These are phyloP conservation scores for Curvularia verruculosa DNA, from an alignment of 2,329 filamentous ascomycete genomes.

Conservation along the genomic window DNA sequence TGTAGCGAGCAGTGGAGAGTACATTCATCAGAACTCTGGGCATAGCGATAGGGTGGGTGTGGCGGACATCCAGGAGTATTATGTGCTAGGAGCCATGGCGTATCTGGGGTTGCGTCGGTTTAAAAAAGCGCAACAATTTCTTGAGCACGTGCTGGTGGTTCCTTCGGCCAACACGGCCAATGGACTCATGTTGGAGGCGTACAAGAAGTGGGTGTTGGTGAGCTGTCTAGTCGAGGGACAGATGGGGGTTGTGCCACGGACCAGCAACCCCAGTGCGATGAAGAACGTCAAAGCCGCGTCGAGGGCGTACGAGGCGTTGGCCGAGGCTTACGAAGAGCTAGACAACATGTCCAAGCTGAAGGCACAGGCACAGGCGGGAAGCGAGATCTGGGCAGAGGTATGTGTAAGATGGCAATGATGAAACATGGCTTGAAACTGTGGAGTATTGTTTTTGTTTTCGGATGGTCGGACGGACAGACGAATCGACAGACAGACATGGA, in stretches of 20 bases:
- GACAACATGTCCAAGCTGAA: constrained; percentile 61
- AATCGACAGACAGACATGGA: no score
- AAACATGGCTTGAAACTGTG: constrained; percentile 17
- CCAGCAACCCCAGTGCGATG: constrained; percentile 59
- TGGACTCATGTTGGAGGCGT: constrained; percentile 83
- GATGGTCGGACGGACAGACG: no score
- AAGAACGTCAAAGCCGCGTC: constrained; percentile 65
- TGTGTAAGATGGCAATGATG: constrained; percentile 42
- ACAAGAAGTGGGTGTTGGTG: constrained; percentile 88
- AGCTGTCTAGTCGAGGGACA: constrained; percentile 74
- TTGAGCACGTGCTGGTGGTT: constrained; percentile 61
- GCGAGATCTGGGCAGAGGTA: constrained; percentile 66
- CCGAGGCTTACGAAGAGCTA: constrained; percentile 66
- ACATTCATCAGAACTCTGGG: constrained; percentile 64
- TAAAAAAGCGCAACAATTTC: constrained; percentile 53
- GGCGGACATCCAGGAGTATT: constrained; percentile 61
- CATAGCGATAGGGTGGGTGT: constrained; percentile 63
- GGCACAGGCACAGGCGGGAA: constrained; percentile 66
- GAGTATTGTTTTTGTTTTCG: constrained; percentile 15
- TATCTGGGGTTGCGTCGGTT: constrained; percentile 54
- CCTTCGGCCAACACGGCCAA: constrained; percentile 71
- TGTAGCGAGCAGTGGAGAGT: constrained; percentile 57
- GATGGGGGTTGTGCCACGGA: constrained; percentile 61
- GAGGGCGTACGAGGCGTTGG: constrained; percentile 74
- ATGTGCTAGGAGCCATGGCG: constrained; percentile 56